Conservation (phyloP, 2,329 filamentous ascomycete genomes). For the Chaetomiaceae sp. region DNA sequence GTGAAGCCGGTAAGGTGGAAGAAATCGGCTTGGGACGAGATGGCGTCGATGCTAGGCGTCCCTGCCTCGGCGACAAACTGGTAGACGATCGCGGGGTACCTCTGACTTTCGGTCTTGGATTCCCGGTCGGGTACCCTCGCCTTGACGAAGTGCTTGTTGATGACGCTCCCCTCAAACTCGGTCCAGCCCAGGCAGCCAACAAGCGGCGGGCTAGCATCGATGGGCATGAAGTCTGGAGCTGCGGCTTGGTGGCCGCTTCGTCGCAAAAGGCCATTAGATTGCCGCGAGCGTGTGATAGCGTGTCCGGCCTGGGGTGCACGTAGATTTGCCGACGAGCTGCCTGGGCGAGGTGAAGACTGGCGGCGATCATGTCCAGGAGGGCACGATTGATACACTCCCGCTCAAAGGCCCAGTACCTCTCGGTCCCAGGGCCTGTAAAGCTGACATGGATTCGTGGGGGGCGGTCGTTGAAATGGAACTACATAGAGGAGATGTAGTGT, state of each 20-base stretch:
- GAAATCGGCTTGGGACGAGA: background rate
- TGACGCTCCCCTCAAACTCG: background rate
- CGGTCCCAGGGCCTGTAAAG: background rate
- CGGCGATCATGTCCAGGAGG: background rate
- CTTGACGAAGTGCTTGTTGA: background rate
- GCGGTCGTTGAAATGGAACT: background rate
- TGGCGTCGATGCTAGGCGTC: background rate
- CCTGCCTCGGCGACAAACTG: background rate
- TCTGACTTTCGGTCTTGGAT: background rate
- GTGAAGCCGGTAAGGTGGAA: background rate
- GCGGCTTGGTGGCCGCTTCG: background rate
- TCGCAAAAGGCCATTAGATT: background rate
- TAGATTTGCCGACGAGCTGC: background rate
- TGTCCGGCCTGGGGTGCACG: background rate
- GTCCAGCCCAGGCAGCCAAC: background rate
- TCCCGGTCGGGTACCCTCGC: background rate
- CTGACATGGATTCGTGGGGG: background rate
- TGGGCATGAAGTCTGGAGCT: background rate
- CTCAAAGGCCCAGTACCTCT: background rate
- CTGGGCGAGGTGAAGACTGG: background rate
- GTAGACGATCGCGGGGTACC: background rate
- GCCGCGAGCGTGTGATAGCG: background rate
- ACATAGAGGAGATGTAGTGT: background rate
- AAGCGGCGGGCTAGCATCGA: background rate
- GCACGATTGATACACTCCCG: background rate